Evolutionary conservation across 2,329 filamentous ascomycete genomes (phyloP).

Genomic region (Botrytis sinoallii): DNA sequence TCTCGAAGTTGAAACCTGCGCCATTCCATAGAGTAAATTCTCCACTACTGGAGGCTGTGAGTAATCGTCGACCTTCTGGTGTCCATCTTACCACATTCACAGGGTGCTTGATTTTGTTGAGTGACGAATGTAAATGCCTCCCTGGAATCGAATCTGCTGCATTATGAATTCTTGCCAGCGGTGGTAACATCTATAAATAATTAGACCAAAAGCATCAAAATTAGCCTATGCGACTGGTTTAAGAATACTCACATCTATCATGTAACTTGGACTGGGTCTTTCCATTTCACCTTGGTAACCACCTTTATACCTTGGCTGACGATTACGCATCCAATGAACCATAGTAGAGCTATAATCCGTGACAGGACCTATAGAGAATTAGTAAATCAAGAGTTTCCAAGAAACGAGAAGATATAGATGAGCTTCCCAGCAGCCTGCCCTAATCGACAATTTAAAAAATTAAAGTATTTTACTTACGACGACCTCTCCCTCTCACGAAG

Average conservation of each 20-base stretch:
- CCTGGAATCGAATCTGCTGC: constrained; percentile 86
- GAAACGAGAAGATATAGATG: background rate
- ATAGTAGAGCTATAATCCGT: constrained; percentile 92
- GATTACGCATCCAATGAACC: constrained; percentile 85
- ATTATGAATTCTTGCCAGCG: constrained; percentile 68
- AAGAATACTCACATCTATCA: constrained; percentile 68
- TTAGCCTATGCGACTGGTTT: too few species aligned
- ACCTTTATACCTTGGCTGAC: constrained; percentile 72
- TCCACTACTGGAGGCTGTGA: constrained; percentile 93
- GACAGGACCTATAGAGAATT: constrained; percentile 63
- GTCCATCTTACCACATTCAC: constrained; percentile 98
- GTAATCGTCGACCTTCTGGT: constrained; percentile 83
- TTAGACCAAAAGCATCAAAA: constrained; percentile 19
- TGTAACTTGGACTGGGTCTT: constrained; percentile 82
- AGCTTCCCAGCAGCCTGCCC: background rate
- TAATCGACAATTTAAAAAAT: background rate
- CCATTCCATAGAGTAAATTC: constrained; percentile 99
- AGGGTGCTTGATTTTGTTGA: constrained; percentile 97
- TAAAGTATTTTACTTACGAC: constrained; percentile 33
- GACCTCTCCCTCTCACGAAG: constrained; percentile 31
- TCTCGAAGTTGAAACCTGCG: constrained; percentile 98
- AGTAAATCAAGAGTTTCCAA: background rate
- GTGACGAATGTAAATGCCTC: constrained; percentile 95
- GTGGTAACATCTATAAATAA: constrained; percentile 72
- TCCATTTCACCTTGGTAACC: constrained; percentile 72